Evolutionary conservation across 2,329 filamentous ascomycete species (phyloP).

Genomic region (Sphaerostilbella broomeana): DNA sequence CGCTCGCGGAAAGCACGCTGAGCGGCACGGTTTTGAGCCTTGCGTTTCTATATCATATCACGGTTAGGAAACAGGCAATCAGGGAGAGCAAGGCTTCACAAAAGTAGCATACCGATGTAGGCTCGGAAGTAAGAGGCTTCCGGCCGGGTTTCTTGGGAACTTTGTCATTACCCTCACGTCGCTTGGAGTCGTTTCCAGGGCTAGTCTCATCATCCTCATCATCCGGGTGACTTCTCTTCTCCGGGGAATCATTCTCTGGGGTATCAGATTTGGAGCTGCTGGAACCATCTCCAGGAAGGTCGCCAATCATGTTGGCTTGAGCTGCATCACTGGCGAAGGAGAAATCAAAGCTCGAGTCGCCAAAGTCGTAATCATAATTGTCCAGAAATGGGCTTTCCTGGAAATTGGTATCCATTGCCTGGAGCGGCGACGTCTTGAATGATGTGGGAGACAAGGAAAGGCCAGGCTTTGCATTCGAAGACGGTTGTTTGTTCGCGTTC

Average conservation of each 20-base stretch:
- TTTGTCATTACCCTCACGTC: conserved; percentile 78
- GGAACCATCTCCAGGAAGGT: conserved; percentile 44
- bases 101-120: conserved; percentile 72
- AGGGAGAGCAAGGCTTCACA: conserved; percentile 10
- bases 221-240: conserved; percentile 68
- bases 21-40: conserved; percentile 89
- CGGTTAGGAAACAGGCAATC: conserved; percentile 8
- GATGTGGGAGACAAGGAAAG: conserved; percentile 42
- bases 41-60: conserved; percentile 62
- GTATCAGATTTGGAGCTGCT: conserved; percentile 52
- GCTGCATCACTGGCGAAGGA: conserved; percentile 37
- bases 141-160: conserved; percentile 90
- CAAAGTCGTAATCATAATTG: conserved; percentile 67
- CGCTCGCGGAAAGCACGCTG: conserved; percentile 91
- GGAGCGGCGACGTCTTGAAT: conserved; percentile 43
- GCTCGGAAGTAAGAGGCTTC: conserved; percentile 92
- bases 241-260: conserved; percentile 46
- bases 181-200: conserved; percentile 50
- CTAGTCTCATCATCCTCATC: conserved; percentile 59
- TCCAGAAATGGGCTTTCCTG: conserved; percentile 80
- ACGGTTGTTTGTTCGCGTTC: conserved; percentile 55
- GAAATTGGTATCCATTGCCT: conserved; percentile 38
- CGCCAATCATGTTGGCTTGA: conserved; percentile 66
- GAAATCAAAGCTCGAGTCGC: conserved; percentile 72
- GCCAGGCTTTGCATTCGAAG: conserved; percentile 19